These are phyloP conservation scores for Ogataea ganodermae DNA, from an alignment of 805 yeast species.

Conservation along the genomic window DNA sequence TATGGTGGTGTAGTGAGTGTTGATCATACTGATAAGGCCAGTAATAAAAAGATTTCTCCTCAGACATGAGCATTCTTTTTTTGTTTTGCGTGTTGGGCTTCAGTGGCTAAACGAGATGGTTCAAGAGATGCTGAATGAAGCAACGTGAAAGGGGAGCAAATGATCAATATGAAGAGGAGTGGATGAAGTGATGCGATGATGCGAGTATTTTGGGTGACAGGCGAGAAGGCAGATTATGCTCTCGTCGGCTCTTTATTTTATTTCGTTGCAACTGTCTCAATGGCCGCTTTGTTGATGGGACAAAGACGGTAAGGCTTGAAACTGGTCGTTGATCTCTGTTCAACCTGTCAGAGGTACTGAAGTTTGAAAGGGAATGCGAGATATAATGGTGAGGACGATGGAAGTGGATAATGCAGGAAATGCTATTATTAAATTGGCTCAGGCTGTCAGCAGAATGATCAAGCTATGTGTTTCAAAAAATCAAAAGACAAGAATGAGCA, in stretches of 20 bases:
- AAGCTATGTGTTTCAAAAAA: background rate
- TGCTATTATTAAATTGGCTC: background rate
- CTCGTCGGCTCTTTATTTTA: too few relatives aligned
- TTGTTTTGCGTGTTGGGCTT: background rate
- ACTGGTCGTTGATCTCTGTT: too few relatives aligned
- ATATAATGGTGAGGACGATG: too few relatives aligned
- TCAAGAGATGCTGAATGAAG: background rate
- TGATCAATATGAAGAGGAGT: background rate
- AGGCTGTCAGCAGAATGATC: background rate
- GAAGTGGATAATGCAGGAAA: background rate
- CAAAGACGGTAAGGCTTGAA: too few relatives aligned
- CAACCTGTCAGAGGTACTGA: too few relatives aligned
- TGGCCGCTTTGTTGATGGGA: too few relatives aligned
- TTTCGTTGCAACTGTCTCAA: too few relatives aligned
- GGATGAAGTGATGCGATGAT: background rate
- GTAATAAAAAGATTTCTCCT: constrained; percentile 16
- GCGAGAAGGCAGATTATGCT: too few relatives aligned
- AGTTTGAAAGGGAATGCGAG: too few relatives aligned
- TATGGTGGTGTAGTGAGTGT: constrained; percentile 8
- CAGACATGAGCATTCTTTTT: constrained; percentile 27
- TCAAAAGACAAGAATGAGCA: background rate
- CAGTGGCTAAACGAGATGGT: background rate
- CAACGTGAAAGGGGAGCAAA: background rate
- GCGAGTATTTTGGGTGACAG: too few relatives aligned
- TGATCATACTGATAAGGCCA: constrained; percentile 20